phyloP scores from a whole-genome alignment of 169 alveolate species.

The Babesia microti region DNA sequence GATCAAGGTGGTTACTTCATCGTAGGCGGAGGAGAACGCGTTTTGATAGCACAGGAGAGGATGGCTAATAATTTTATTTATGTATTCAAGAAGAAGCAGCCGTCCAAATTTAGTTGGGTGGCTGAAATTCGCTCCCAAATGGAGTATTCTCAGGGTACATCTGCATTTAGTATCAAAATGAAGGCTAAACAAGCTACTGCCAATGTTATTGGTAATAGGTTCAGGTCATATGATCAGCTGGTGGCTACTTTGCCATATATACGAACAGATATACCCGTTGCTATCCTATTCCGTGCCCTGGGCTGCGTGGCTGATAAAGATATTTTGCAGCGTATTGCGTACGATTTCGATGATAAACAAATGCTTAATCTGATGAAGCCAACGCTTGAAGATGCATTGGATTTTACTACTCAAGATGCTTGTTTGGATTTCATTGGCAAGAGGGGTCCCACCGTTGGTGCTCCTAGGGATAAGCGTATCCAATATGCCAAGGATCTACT shows the following conservation, averaged over 20 bases:
- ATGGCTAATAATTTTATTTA: conserved; percentile 98
- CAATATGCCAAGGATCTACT: conserved; percentile 89
- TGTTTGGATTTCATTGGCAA: conserved; percentile 81
- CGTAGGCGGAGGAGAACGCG: conserved; percentile 98
- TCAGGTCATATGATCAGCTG: conserved; percentile 77
- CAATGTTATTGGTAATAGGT: conserved; percentile 54
- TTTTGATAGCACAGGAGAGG: conserved; percentile 97
- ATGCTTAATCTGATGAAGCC: conserved; percentile 91
- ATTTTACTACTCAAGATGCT: conserved; percentile 82
- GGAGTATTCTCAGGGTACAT: conserved; percentile 87
- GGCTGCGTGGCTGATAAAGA: conserved; percentile 85
- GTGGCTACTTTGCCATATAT: conserved; percentile 92
- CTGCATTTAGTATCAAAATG: conserved; percentile 84
- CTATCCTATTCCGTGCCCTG: conserved; percentile 92
- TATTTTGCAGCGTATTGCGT: conserved; percentile 74
- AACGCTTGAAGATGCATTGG: conserved; percentile 87
- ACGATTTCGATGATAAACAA: conserved; percentile 90
- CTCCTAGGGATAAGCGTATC: conserved; percentile 77
- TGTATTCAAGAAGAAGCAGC: conserved; percentile 92
- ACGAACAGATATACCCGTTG: conserved; percentile 91
- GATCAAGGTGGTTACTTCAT: conserved; percentile 98
- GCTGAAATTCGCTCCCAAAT: conserved; percentile 91
- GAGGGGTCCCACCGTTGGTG: conserved; percentile 92
- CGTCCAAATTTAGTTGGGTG: conserved; percentile 92
- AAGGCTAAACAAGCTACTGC: conserved; percentile 48